Evolutionary conservation across 129 eudicot genomes (phyloP), one percentile per base, ranked within the genome.

Genomic region (Artemisia annua): DNA sequence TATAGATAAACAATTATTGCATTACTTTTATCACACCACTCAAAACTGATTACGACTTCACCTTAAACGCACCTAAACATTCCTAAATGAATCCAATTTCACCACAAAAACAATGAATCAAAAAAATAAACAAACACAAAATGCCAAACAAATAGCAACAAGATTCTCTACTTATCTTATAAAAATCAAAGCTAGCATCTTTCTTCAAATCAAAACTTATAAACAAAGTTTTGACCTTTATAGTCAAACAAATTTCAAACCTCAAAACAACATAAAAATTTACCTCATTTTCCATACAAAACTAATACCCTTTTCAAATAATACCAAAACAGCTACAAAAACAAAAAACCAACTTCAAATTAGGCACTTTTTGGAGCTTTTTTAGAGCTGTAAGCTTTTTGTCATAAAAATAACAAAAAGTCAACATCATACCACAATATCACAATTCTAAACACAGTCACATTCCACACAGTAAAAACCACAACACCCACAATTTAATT

Each of bases 11-110:
- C 44, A 39, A 39, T 39, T 39, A 39, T 39, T 39, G 44, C 44
- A 39, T 39, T 39, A 39, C 44, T 39, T 39, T 39, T 39, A 39
- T 39, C 44, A 39, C 10, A 39, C 44, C 22, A 18, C 61, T 15
- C 1, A 72, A 3, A 19, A 46, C 5, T 43, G 13, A 35, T 20
- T 43, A 35, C 11, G 30, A 39, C 48, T 35, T 58, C 22, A 15
- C 46, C n/a, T 71, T 22, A 58, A 55, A 15, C 55, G 43, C 64
- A 55, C 57, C 46, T 39, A 57, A 26, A 61, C 69, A 73, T 57
- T 49, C 59, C 51, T n/a, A 28, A 62, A 43, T 56, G 18, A 59
- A 39, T 66, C 67, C 66, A 66, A 39, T 7, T 32, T 69, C 49
- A n/a, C 16, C 48, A 28, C 3, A 1, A 32, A 49, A 17, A 62